Conservation (phyloP, 495 filamentous ascomycete species). For the Aeminium ludgeri region DNA sequence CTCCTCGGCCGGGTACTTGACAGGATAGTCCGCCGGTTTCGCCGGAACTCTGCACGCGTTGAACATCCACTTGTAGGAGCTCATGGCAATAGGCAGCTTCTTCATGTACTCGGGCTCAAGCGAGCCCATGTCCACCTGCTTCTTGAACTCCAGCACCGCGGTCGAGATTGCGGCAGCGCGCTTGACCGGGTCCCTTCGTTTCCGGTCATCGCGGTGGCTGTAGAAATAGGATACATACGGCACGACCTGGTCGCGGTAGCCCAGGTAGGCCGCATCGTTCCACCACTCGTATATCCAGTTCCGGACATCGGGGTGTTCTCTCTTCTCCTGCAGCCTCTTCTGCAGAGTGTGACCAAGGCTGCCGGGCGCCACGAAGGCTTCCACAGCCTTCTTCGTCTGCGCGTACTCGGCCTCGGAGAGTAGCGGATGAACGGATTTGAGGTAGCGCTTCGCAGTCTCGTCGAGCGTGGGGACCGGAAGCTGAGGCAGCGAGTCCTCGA, state of each 20-base stretch:
- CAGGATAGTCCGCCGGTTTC: slow-evolving; percentile 61
- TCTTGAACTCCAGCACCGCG: slow-evolving; percentile 81
- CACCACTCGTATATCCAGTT: slow-evolving; percentile 99
- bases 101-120: slow-evolving; percentile 98
- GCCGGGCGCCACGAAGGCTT: slow-evolving; percentile 65
- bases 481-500: slow-evolving; percentile 83
- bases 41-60: slow-evolving; percentile 80
- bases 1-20: slow-evolving; percentile 58
- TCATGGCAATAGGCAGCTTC: slow-evolving; percentile 88
- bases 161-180: slow-evolving; percentile 81
- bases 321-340: slow-evolving; percentile 65
- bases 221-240: slow-evolving; percentile 99
- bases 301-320: slow-evolving; percentile 65
- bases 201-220: slow-evolving; percentile 85
- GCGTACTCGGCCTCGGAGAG: slow-evolving; percentile 57
- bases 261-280: slow-evolving; percentile 84
- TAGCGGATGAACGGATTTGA: slow-evolving; percentile 79
- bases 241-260: slow-evolving; percentile 86
- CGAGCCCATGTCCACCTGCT: slow-evolving; percentile 62
- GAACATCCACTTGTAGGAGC: slow-evolving; percentile 98
- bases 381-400: slow-evolving; percentile 62
- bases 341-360: slow-evolving; percentile 74
- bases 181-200: slow-evolving; percentile 73
- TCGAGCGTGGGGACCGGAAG: slow-evolving; percentile 86
- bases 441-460: slow-evolving; percentile 79